Conservation (phyloP, 208 protist genomes). For the Zelonia costaricensis region DNA sequence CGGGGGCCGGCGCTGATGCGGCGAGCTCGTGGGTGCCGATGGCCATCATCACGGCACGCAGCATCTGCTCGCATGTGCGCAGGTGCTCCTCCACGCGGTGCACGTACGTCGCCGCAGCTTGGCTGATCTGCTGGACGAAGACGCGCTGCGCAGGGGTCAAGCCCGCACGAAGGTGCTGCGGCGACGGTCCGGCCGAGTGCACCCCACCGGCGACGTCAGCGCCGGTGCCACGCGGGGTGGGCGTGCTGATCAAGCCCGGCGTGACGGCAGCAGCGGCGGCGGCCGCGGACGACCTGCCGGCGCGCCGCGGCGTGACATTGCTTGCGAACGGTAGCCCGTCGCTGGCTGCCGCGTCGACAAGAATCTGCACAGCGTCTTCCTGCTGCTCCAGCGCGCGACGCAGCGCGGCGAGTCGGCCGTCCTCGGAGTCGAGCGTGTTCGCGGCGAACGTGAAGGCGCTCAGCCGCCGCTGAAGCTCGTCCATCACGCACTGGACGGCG, state of each 20-base stretch:
- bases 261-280: background rate
- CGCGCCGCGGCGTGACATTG: constrained; percentile 25
- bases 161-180: background rate
- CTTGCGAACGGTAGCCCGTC: background rate
- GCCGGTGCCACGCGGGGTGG: background rate
- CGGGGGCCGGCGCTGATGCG: background rate
- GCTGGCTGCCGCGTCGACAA: constrained; percentile 13
- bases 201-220: background rate
- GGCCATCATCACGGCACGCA: constrained; percentile 32
- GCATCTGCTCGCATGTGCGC: constrained; percentile 35
- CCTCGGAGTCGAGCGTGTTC: constrained; percentile 37
- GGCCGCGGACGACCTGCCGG: too few species aligned
- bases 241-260: constrained; percentile 25
- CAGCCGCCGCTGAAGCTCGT: constrained; percentile 41
- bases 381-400: constrained; percentile 27
- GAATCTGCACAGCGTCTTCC: constrained; percentile 22
- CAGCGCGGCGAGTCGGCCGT: constrained; percentile 34
- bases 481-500: constrained; percentile 35
- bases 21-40: constrained; percentile 20
- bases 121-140: constrained; percentile 39
- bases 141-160: constrained; percentile 21
- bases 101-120: constrained; percentile 39
- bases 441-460: constrained; percentile 33
- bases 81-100: constrained; percentile 54
- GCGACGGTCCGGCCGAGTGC: background rate